Conservation (phyloP, 129 eudicot genomes). For the Escallonia herrerae region DNA sequence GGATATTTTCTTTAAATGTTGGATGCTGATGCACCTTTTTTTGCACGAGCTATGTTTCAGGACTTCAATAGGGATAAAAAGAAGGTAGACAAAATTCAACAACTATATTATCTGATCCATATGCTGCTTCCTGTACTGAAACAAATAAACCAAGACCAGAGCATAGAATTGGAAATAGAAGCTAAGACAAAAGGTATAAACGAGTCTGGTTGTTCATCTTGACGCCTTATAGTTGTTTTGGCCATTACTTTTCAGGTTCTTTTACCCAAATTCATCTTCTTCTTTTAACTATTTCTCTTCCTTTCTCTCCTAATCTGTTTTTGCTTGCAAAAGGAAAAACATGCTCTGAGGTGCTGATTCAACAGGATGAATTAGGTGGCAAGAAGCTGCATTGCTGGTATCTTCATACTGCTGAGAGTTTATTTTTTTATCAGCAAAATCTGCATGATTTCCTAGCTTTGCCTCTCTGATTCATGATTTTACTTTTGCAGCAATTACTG, state of each 20-base stretch:
- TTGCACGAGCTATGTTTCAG: slow-evolving; percentile 29
- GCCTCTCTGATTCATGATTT: slow-evolving; percentile 6
- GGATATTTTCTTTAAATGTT: neutral
- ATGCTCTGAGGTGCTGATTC: slow-evolving; percentile 39
- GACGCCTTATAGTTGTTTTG: neutral
- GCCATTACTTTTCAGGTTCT: neutral
- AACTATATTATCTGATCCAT: slow-evolving; percentile 56
- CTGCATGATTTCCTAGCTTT: neutral
- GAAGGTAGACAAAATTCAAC: slow-evolving; percentile 42
- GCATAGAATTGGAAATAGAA: slow-evolving; percentile 55
- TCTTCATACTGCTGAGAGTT: slow-evolving; percentile 6
- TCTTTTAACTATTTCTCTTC: neutral
- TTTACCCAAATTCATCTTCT: neutral
- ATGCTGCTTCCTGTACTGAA: slow-evolving; percentile 72
- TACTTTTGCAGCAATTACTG: slow-evolving; percentile 46
- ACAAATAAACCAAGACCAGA: slow-evolving; percentile 55
- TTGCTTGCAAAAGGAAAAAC: slow-evolving; percentile 35
- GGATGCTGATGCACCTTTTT: slow-evolving; percentile 11
- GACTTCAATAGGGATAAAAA: slow-evolving; percentile 35
- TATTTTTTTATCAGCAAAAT: neutral
- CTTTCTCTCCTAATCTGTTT: slow-evolving; percentile 3
- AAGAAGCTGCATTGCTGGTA: slow-evolving; percentile 61
- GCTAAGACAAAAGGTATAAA: slow-evolving; percentile 61
- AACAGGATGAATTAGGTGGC: slow-evolving; percentile 35
- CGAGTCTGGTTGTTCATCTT: neutral